Conservation (phyloP, 306 rosid genomes). For the Astragalus membranaceus region DNA sequence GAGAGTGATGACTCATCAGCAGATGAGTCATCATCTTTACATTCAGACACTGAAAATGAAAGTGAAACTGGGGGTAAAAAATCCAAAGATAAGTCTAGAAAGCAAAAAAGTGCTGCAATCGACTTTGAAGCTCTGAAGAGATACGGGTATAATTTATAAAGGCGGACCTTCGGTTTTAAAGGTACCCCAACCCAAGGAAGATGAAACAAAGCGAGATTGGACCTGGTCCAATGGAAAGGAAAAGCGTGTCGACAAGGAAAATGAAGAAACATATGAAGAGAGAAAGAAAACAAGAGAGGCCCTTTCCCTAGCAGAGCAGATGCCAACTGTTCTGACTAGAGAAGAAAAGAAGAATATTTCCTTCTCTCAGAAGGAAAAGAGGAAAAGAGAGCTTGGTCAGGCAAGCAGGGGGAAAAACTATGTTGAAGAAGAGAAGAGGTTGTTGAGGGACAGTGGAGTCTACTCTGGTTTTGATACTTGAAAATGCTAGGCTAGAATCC, state of each 20-base stretch:
- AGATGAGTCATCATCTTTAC: constrained; percentile 40
- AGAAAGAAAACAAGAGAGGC: too few species aligned
- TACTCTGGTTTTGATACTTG: too few species aligned
- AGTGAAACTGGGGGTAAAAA: constrained; percentile 32
- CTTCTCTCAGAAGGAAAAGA: too few species aligned
- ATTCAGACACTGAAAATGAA: constrained; percentile 43
- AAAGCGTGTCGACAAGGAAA: constrained; percentile 37
- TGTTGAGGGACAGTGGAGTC: too few species aligned
- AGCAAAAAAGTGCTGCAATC: constrained; percentile 45
- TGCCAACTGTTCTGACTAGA: too few species aligned
- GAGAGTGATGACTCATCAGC: too few species aligned
- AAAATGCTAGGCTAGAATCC: too few species aligned
- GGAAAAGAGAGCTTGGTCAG: too few species aligned
- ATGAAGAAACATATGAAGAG: constrained; percentile 61
- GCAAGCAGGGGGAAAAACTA: too few species aligned
- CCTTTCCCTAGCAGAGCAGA: too few species aligned
- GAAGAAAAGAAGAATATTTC: too few species aligned
- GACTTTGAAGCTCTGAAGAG: constrained; percentile 74
- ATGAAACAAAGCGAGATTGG: constrained; percentile 53
- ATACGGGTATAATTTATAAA: constrained; percentile 62
- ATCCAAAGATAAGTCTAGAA: constrained; percentile 48
- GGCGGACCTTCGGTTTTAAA: constrained; percentile 88
- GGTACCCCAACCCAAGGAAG: constrained; percentile 64
- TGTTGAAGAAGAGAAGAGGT: too few species aligned
- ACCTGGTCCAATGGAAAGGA: constrained; percentile 79